These are phyloP conservation scores for Furcasterigmium furcatum DNA, from an alignment of 2,329 filamentous ascomycete genomes.

Conservation along the genomic window DNA sequence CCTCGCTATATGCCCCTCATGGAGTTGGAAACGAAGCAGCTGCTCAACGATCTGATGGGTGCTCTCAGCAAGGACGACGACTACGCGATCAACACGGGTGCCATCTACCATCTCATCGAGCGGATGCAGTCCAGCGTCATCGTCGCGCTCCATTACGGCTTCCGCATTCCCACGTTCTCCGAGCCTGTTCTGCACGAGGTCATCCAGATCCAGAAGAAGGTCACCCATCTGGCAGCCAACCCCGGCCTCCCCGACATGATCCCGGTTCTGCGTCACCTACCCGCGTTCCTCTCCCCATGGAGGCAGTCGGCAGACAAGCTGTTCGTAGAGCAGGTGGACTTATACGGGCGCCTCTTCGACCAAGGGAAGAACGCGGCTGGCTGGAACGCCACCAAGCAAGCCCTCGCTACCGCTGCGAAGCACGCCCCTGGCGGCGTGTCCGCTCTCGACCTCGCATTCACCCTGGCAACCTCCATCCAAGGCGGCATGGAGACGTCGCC, in stretches of 20 bases:
- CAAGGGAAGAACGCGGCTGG: slow-evolving; percentile 13
- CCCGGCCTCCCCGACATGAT: slow-evolving; percentile 36
- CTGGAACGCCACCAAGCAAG: slow-evolving; percentile 27
- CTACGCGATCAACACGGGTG: slow-evolving; percentile 5
- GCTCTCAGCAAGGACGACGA: background rate
- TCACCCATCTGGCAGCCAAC: slow-evolving; percentile 17
- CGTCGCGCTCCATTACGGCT: slow-evolving; percentile 31
- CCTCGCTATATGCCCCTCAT: slow-evolving; percentile 35
- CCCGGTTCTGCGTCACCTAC: slow-evolving; percentile 37
- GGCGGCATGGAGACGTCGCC: slow-evolving; percentile 27
- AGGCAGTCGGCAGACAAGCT: slow-evolving; percentile 7
- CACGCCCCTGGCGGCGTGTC: slow-evolving; percentile 15
- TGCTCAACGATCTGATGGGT: slow-evolving; percentile 28
- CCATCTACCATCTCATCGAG: slow-evolving; percentile 27
- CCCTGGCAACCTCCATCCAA: slow-evolving; percentile 24
- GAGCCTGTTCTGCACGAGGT: slow-evolving; percentile 19
- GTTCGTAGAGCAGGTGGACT: slow-evolving; percentile 21
- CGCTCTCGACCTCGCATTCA: slow-evolving; percentile 27
- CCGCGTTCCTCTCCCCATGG: slow-evolving; percentile 10
- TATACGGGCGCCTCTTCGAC: slow-evolving; percentile 20
- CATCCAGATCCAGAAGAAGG: slow-evolving; percentile 19
- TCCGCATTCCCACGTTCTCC: slow-evolving; percentile 21
- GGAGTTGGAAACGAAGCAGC: slow-evolving; percentile 40
- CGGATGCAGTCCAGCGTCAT: slow-evolving; percentile 31
- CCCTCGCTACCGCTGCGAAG: slow-evolving; percentile 21